A percentile compares a stretch with the other conserved stretches of the same genome.
phyloP scores from a whole-genome alignment of 129 eudicot genomes.

The Saussurea involucrata region DNA sequence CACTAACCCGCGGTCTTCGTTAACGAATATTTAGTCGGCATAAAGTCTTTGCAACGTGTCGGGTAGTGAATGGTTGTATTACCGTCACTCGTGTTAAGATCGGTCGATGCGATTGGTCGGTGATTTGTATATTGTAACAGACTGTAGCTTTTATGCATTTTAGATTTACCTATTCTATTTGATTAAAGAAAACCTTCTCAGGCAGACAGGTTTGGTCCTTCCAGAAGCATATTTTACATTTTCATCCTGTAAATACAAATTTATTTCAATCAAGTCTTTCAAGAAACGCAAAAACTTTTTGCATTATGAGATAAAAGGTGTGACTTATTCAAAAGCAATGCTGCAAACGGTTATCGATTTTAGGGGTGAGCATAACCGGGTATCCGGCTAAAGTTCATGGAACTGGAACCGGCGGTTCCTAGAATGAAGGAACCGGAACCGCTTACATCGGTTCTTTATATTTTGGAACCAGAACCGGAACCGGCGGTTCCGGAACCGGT shows the following conservation, averaged over 20 bases:
- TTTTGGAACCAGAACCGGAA: too few species aligned
- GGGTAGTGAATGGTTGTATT: slow-evolving; percentile 2
- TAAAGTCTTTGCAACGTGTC: slow-evolving; percentile 16
- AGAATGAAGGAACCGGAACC: too few species aligned
- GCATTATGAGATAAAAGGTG: too few species aligned
- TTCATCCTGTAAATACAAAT: not conserved
- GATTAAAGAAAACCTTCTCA: not conserved
- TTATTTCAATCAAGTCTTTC: not conserved
- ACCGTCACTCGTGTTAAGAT: slow-evolving; percentile 36
- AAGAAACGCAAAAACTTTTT: not conserved
- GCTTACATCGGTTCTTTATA: too few species aligned
- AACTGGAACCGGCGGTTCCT: too few species aligned
- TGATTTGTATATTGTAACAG: slow-evolving; percentile 3
- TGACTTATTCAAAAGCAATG: too few species aligned
- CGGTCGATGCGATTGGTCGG: slow-evolving; percentile 12
- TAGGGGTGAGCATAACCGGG: too few species aligned
- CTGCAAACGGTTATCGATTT: not conserved
- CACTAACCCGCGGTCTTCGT: not conserved
- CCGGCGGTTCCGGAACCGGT: too few species aligned
- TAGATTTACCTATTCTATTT: slow-evolving; percentile 6
- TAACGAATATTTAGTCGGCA: slow-evolving; percentile 11
- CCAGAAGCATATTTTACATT: not conserved
- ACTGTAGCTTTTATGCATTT: not conserved
- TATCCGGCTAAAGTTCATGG: too few species aligned
- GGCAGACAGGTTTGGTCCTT: slow-evolving; percentile 17